phyloP scores from a whole-genome alignment of 2,329 filamentous ascomycete genomes.

The Trichoderma aggressivum region DNA sequence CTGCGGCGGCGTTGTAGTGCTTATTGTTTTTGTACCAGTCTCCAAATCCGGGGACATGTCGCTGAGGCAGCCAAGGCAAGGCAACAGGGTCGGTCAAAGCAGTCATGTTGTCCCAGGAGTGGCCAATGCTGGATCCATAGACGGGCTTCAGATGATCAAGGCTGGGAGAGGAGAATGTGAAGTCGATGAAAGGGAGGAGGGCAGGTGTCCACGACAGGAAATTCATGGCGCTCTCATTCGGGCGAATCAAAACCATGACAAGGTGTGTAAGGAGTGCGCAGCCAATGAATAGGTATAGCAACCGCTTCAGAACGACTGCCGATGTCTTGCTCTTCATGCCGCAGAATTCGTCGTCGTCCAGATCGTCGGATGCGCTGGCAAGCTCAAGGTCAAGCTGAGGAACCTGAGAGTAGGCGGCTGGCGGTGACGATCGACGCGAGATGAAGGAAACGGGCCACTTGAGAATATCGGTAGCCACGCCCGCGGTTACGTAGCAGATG shows the following conservation, averaged over 20 bases:
- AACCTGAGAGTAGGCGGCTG: conserved; percentile 2
- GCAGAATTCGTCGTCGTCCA: conserved; percentile 5
- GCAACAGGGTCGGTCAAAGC: conserved; percentile 21
- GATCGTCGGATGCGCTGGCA: neutral
- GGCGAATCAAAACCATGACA: conserved; percentile 27
- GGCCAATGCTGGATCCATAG: conserved; percentile 21
- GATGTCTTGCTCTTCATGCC: neutral
- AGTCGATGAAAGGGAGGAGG: conserved; percentile 34
- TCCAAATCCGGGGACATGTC: conserved; percentile 22
- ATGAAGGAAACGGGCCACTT: conserved; percentile 21
- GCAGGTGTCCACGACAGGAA: conserved; percentile 37
- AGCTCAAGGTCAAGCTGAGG: conserved; percentile 18
- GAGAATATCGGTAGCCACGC: conserved; percentile 24
- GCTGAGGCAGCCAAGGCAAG: conserved; percentile 23
- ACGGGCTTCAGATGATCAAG: conserved; percentile 7
- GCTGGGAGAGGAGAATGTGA: conserved; percentile 30
- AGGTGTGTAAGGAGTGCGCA: conserved; percentile 28
- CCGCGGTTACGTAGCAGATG: conserved; percentile 22
- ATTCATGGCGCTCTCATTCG: conserved; percentile 31
- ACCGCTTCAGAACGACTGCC: neutral
- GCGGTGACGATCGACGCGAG: neutral
- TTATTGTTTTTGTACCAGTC: conserved; percentile 29
- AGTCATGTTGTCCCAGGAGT: conserved; percentile 24
- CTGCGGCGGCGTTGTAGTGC: conserved; percentile 35
- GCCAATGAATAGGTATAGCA: conserved; percentile 25